These are phyloP conservation scores for Plasmodium coatneyi DNA, from an alignment of 169 alveolate species.

Conservation along the genomic window DNA sequence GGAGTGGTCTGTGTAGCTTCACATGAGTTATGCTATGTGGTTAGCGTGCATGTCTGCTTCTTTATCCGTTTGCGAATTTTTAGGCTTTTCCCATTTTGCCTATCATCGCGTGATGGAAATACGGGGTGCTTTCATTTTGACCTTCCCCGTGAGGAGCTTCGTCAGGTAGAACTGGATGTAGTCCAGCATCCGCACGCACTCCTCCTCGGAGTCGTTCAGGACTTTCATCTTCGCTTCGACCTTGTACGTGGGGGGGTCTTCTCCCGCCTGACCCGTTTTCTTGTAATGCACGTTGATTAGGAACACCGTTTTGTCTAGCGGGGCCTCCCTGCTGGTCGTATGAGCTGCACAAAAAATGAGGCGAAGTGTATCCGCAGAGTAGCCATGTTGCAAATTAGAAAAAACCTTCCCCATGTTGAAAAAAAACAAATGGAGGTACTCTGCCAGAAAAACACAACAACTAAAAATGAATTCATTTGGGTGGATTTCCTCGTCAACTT, in stretches of 20 bases:
- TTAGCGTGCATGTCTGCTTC: neutral
- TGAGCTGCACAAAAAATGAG: slow-evolving; percentile 7
- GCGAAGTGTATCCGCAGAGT: neutral
- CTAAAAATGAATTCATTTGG: slow-evolving; percentile 1
- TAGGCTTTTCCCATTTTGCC: neutral
- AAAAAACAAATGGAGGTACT: slow-evolving; percentile 32
- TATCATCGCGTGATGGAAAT: neutral
- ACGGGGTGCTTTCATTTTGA: neutral
- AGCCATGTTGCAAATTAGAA: slow-evolving; percentile 11
- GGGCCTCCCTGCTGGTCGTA: neutral
- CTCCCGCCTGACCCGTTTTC: neutral
- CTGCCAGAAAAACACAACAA: slow-evolving; percentile 39
- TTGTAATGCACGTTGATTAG: slow-evolving; percentile 18
- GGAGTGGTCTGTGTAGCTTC: neutral
- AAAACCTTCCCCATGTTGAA: slow-evolving; percentile 42
- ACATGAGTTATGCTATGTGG: neutral
- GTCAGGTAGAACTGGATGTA: slow-evolving; percentile 4
- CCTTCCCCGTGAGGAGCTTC: neutral
- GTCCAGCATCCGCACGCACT: neutral
- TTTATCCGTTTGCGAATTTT: neutral
- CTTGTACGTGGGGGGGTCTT: neutral
- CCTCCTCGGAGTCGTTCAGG: slow-evolving; percentile 31
- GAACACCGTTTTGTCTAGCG: slow-evolving; percentile 5
- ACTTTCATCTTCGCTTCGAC: slow-evolving; percentile 27
- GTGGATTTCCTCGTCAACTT: neutral